These are phyloP conservation scores for Beauveria rudraprayagi DNA, from an alignment of 2,329 filamentous ascomycete species.

Conservation along the genomic window DNA sequence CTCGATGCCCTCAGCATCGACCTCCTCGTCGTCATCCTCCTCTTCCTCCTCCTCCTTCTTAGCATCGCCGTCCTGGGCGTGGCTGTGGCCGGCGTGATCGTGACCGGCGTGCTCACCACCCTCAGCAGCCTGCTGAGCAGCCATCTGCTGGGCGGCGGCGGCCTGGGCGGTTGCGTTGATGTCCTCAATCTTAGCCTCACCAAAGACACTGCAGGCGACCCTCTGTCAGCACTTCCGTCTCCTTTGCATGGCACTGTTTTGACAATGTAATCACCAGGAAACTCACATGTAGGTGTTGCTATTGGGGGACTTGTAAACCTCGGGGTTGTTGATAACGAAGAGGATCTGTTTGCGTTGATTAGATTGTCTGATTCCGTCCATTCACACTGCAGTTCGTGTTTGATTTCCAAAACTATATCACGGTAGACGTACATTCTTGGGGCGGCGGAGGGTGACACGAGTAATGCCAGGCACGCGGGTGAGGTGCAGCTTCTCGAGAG, in stretches of 20 bases:
- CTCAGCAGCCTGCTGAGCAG: slow-evolving; percentile 56
- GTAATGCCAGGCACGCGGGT: slow-evolving; percentile 97
- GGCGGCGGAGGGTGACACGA: slow-evolving; percentile 91
- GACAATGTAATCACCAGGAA: not conserved
- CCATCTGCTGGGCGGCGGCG: slow-evolving; percentile 90
- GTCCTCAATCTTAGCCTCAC: slow-evolving; percentile 99
- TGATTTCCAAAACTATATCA: not conserved
- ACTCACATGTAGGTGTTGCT: slow-evolving; percentile 99
- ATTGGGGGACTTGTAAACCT: slow-evolving; percentile 98
- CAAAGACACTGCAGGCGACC: slow-evolving; percentile 68
- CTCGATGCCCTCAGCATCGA: slow-evolving; percentile 89
- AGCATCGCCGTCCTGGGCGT: slow-evolving; percentile 53
- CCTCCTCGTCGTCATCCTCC: slow-evolving; percentile 86
- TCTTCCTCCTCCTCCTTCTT: slow-evolving; percentile 72
- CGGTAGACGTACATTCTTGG: slow-evolving; percentile 82
- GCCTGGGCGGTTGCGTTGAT: slow-evolving; percentile 97
- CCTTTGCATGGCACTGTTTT: not conserved
- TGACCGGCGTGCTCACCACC: slow-evolving; percentile 65
- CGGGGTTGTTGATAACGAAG: slow-evolving; percentile 99
- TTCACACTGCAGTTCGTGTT: not conserved
- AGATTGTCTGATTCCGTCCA: not conserved
- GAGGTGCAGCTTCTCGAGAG: slow-evolving; percentile 95
- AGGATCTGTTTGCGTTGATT: slow-evolving; percentile 59
- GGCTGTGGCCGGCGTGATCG: slow-evolving; percentile 61
- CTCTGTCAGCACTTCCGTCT: not conserved